Percentiles rank a stretch among this genome's conserved stretches.
These are phyloP conservation scores for Colletotrichum tropicale DNA, from an alignment of 2,329 filamentous ascomycete species.

Conservation along the genomic window DNA sequence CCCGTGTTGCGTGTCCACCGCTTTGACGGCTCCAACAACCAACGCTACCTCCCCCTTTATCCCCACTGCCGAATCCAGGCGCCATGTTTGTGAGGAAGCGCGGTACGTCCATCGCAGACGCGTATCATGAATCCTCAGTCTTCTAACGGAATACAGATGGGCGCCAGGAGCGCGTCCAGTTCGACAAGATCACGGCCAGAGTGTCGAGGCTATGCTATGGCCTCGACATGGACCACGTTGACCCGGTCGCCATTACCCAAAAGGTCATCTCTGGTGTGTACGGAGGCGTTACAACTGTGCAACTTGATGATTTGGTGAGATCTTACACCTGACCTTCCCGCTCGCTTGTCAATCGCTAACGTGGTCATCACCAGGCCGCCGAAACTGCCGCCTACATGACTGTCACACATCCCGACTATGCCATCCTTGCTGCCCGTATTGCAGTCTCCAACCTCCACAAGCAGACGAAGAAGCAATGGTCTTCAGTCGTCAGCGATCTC, in stretches of 20 bases:
- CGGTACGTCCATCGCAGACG: slow-evolving; percentile 47
- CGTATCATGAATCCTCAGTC: not conserved
- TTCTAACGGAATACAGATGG: slow-evolving; percentile 67
- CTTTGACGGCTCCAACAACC: not conserved
- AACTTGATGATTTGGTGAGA: slow-evolving; percentile 94
- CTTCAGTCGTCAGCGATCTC: slow-evolving; percentile 89
- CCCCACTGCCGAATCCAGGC: slow-evolving; percentile 23
- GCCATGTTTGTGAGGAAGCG: slow-evolving; percentile 69
- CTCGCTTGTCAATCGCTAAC: slow-evolving; percentile 17
- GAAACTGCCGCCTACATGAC: slow-evolving; percentile 99
- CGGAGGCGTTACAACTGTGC: slow-evolving; percentile 94
- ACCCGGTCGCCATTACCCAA: slow-evolving; percentile 97
- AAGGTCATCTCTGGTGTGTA: slow-evolving; percentile 99
- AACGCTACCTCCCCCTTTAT: not conserved
- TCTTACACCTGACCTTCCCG: not conserved
- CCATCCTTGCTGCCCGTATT: slow-evolving; percentile 96
- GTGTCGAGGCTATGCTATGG: slow-evolving; percentile 98
- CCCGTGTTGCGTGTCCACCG: not conserved
- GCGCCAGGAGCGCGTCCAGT: slow-evolving; percentile 99
- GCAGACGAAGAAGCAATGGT: slow-evolving; percentile 99
- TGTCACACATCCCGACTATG: slow-evolving; percentile 98
- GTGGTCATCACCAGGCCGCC: slow-evolving; percentile 69
- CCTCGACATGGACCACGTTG: slow-evolving; percentile 91
- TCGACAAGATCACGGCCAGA: slow-evolving; percentile 99
- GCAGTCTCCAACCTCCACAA: slow-evolving; percentile 99